phyloP scores from a whole-genome alignment of 352 stramenopile species.

The Blastocystis sp. region DNA sequence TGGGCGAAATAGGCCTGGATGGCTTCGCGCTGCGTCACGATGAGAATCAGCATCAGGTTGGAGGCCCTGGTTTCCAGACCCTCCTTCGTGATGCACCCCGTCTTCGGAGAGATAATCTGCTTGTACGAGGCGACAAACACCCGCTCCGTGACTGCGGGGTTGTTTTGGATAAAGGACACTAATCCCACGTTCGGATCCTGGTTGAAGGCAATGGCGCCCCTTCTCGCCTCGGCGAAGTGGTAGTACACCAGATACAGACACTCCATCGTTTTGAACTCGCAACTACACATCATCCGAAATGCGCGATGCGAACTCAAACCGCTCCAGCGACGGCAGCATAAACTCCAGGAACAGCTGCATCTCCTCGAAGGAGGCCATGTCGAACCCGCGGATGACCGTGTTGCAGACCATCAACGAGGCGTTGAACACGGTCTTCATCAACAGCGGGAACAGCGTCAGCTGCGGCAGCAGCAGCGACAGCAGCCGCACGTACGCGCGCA shows the following conservation, averaged over 20 bases:
- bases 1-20: background rate
- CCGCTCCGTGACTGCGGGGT: conserved; percentile 14
- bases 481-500: background rate
- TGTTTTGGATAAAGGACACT: background rate
- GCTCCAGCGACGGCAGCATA: conserved; percentile 9
- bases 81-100: conserved; percentile 43
- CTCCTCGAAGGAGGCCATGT: background rate
- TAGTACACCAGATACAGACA: conserved; percentile 48
- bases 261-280: conserved; percentile 52
- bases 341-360: conserved; percentile 9
- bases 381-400: background rate
- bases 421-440: conserved; percentile 57
- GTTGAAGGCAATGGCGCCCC: background rate
- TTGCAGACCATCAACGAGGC: background rate
- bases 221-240: conserved; percentile 27
- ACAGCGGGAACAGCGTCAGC: conserved; percentile 29
- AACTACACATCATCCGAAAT: conserved; percentile 5
- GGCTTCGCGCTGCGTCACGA: background rate
- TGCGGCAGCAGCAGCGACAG: background rate
- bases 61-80: conserved; percentile 17
- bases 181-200: background rate
- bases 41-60: conserved; percentile 40
- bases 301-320: background rate
- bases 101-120: conserved; percentile 34
- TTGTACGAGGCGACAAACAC: conserved; percentile 17